Evolutionary conservation across 208 protist genomes (phyloP).

Genomic region (Porcisia deanei): DNA sequence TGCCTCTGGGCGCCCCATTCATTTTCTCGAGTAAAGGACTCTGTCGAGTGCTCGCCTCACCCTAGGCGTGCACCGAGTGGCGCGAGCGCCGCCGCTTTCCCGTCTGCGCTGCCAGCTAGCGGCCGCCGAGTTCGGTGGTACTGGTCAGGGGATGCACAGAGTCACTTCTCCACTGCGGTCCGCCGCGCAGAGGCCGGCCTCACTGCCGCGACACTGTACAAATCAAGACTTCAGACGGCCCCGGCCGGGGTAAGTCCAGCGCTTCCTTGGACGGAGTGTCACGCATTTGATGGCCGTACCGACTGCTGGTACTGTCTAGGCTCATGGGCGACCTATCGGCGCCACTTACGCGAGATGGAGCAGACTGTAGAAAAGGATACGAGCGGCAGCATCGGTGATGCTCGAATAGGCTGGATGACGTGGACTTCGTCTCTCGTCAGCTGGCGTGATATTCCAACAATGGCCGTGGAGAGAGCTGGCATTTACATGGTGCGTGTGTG

Average conservation of each 20-base stretch:
- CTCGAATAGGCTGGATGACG: constrained; percentile 12
- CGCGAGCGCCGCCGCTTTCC: background rate
- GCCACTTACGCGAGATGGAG: constrained; percentile 4
- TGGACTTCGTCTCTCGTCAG: constrained; percentile 21
- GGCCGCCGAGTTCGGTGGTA: constrained; percentile 37
- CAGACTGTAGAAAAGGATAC: background rate
- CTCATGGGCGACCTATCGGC: constrained; percentile 18
- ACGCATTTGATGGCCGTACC: constrained; percentile 42
- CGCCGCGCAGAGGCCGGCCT: constrained; percentile 5
- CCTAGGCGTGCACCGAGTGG: background rate
- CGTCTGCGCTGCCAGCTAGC: constrained; percentile 6
- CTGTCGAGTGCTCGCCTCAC: background rate
- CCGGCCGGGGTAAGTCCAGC: constrained; percentile 5
- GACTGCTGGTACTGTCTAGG: constrained; percentile 50
- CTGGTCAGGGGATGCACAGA: constrained; percentile 23
- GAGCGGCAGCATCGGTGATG: background rate
- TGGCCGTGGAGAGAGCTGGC: constrained; percentile 32
- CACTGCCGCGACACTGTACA: background rate
- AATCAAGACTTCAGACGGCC: background rate
- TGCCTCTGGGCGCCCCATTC: background rate
- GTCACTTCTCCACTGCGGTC: constrained; percentile 18
- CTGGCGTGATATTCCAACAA: constrained; percentile 26
- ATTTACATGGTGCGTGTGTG: constrained; percentile 52
- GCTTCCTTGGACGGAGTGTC: constrained; percentile 40
- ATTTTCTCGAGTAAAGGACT: background rate